Evolutionary conservation across 805 yeast species (phyloP).

Genomic region (Hanseniaspora clermontiae): DNA sequence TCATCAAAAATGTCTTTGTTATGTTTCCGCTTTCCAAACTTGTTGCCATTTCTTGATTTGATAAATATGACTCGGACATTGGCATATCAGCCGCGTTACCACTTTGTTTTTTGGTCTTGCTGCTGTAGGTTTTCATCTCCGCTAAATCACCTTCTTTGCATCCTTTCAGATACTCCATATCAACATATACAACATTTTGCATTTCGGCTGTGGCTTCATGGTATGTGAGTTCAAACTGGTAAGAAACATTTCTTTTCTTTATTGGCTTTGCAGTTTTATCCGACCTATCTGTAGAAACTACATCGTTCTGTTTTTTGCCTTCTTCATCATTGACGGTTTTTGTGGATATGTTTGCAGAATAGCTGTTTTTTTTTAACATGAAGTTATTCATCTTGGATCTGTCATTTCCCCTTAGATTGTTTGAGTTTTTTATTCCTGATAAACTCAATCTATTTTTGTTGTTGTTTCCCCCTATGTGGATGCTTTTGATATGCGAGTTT

Average conservation of each 20-base stretch:
- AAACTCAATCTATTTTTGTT: conserved; percentile 2
- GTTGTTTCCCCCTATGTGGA: background rate
- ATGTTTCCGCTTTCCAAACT: conserved; percentile 2
- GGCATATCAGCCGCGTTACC: background rate
- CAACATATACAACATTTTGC: conserved; percentile 53
- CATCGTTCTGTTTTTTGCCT: background rate
- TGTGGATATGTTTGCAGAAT: background rate
- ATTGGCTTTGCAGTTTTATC: background rate
- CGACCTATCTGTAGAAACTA: background rate
- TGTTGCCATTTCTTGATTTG: background rate
- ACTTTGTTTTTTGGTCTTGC: conserved; percentile 15
- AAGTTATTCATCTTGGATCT: background rate
- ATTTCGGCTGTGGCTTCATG: conserved; percentile 48
- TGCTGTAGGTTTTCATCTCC: conserved; percentile 43
- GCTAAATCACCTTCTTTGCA: conserved; percentile 65
- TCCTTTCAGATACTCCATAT: conserved; percentile 46
- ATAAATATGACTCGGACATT: background rate
- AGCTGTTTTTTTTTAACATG: background rate
- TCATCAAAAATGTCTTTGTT: background rate
- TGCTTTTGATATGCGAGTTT: conserved; percentile 2
- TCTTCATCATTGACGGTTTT: background rate
- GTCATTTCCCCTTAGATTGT: background rate
- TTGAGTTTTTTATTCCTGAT: conserved; percentile 6
- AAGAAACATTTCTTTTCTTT: conserved; percentile 13
- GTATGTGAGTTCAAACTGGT: conserved; percentile 27